Evolutionary conservation across 176 grass and related monocot species (phyloP).

Genomic region (Juncus effusus): DNA sequence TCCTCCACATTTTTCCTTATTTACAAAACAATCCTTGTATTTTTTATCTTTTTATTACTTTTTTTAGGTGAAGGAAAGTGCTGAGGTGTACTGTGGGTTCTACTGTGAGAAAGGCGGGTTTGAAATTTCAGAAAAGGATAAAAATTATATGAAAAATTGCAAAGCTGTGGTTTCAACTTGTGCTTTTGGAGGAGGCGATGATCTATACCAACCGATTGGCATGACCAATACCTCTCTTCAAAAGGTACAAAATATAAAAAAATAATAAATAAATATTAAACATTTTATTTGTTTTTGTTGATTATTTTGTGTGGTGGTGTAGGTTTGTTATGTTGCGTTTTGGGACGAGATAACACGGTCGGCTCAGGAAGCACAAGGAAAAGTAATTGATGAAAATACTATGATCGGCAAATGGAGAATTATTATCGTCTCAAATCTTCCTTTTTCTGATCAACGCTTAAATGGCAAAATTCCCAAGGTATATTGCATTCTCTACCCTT

Average conservation of each 20-base stretch:
- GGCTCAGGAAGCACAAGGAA: constrained; percentile 64
- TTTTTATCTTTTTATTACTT: constrained; percentile 13
- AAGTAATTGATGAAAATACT: constrained; percentile 51
- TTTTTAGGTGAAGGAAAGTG: constrained; percentile 57
- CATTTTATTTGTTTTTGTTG: background rate
- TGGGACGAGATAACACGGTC: constrained; percentile 77
- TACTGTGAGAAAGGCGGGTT: constrained; percentile 73
- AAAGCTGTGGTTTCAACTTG: constrained; percentile 68
- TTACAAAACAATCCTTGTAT: constrained; percentile 1
- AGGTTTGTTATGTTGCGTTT: constrained; percentile 97
- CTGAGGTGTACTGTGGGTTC: constrained; percentile 78
- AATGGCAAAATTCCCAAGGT: constrained; percentile 99
- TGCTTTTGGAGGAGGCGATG: constrained; percentile 94
- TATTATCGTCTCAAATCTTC: constrained; percentile 67
- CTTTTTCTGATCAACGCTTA: constrained; percentile 84
- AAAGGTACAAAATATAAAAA: constrained; percentile 40
- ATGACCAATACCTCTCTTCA: constrained; percentile 62
- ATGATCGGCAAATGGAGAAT: constrained; percentile 80
- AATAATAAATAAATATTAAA: constrained; percentile 1
- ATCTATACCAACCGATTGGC: constrained; percentile 94
- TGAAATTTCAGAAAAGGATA: constrained; percentile 63
- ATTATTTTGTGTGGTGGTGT: constrained; percentile 4
- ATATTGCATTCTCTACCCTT: background rate
- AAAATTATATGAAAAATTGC: constrained; percentile 69
- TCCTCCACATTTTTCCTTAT: background rate